Percentiles rank a stretch among this genome's conserved stretches.
These are phyloP conservation scores for Aureobasidium sp. DNA, from an alignment of 2,329 filamentous ascomycete species.

Conservation along the genomic window DNA sequence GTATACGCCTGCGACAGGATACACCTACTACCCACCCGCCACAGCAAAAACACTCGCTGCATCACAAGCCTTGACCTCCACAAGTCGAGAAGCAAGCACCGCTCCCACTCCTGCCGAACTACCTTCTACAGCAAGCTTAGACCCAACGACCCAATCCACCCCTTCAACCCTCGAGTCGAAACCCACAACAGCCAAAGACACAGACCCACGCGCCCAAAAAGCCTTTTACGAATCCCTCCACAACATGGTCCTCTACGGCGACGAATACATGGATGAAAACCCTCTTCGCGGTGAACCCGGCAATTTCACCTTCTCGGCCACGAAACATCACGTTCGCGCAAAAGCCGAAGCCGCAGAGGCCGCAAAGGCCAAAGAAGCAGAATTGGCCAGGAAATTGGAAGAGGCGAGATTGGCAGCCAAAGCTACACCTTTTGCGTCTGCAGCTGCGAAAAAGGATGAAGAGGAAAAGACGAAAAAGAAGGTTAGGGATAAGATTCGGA, in stretches of 20 bases:
- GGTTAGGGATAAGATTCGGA: constrained; percentile 33
- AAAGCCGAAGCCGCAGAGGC: constrained; percentile 41
- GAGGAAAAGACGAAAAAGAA: constrained; percentile 16
- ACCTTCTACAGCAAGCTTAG: neutral
- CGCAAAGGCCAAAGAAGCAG: constrained; percentile 32
- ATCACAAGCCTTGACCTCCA: constrained; percentile 42
- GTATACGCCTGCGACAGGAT: constrained; percentile 65
- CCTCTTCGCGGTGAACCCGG: constrained; percentile 70
- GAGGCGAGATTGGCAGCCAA: constrained; percentile 37
- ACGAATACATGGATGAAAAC: constrained; percentile 72
- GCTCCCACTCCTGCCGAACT: constrained; percentile 25
- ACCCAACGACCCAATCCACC: constrained; percentile 8
- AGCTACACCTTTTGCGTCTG: constrained; percentile 12
- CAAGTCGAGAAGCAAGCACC: constrained; percentile 49
- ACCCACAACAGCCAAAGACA: neutral
- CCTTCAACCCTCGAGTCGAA: neutral
- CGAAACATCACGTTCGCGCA: constrained; percentile 47
- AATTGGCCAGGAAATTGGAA: constrained; percentile 29
- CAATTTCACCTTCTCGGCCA: constrained; percentile 62
- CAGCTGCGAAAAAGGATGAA: neutral
- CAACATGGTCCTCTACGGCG: constrained; percentile 53
- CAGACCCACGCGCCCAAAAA: constrained; percentile 42
- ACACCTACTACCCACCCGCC: constrained; percentile 60
- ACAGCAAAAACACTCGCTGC: constrained; percentile 35
- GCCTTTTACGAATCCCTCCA: constrained; percentile 45